These are phyloP conservation scores for Agaricus subrufescens DNA, from an alignment of 768 basidiomycete genomes.

Conservation along the genomic window DNA sequence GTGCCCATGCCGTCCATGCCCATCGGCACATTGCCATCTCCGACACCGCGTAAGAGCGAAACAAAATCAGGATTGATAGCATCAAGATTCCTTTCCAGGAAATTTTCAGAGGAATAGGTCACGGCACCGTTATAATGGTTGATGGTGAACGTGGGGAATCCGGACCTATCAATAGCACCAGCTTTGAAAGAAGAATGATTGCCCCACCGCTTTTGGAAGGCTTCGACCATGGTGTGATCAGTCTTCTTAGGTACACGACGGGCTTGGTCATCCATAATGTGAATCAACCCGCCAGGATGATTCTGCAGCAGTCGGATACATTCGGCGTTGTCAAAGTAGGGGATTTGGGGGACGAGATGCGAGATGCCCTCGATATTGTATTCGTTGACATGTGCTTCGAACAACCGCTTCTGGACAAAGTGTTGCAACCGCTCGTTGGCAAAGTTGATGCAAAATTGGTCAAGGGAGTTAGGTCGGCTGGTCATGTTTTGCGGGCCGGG, in stretches of 20 bases:
- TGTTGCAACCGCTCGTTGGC: conserved; percentile 89
- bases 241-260: conserved; percentile 84
- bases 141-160: conserved; percentile 84
- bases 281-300: conserved; percentile 84
- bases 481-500: conserved; percentile 91
- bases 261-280: conserved; percentile 98
- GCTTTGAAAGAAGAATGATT: conserved; percentile 91
- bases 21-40: conserved; percentile 7
- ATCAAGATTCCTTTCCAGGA: conserved; percentile 86
- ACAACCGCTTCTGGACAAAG: conserved; percentile 75
- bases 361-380: conserved; percentile 81
- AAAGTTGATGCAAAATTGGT: conserved; percentile 96
- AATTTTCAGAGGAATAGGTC: conserved; percentile 86
- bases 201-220: conserved; percentile 90
- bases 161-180: conserved; percentile 67
- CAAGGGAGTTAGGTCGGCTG: conserved; percentile 84
- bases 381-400: conserved; percentile 79
- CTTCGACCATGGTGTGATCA: conserved; percentile 91
- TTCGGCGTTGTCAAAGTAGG: conserved; percentile 90
- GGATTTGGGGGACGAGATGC: conserved; percentile 59
- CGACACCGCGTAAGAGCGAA: conserved; percentile 72
- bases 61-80: conserved; percentile 92
- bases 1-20: conserved; percentile 35
- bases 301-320: conserved; percentile 84
- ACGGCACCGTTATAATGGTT: conserved; percentile 91